A percentile compares a stretch with the other conserved stretches of the same genome.
Conservation (phyloP, 805 yeast species). For the Teunomyces atbi region DNA sequence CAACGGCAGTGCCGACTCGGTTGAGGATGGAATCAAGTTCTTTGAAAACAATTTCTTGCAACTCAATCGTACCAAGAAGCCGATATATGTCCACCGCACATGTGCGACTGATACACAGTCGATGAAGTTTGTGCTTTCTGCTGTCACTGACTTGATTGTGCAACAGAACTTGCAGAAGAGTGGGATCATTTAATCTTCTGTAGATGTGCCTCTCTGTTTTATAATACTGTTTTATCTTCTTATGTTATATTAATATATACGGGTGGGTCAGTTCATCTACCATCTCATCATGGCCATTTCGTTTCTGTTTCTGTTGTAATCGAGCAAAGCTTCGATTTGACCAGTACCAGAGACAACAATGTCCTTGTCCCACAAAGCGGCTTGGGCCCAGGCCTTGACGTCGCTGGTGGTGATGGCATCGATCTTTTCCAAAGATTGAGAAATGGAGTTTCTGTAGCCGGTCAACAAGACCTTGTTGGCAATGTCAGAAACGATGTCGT, state of each 20-base stretch:
- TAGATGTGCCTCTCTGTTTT: not conserved
- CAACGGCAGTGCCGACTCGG: conserved; percentile 58
- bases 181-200: conserved; percentile 54
- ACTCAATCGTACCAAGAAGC: conserved; percentile 63
- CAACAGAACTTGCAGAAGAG: conserved; percentile 77
- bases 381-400: conserved; percentile 71
- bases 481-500: conserved; percentile 52
- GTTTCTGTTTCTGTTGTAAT: conserved; percentile 82
- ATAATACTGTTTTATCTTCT: not conserved
- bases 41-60: conserved; percentile 67
- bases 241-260: conserved; percentile 6
- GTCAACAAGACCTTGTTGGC: conserved; percentile 58
- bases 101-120: conserved; percentile 92
- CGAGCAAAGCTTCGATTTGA: conserved; percentile 80
- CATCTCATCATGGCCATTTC: conserved; percentile 87
- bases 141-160: conserved; percentile 88
- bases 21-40: conserved; percentile 64
- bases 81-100: conserved; percentile 88
- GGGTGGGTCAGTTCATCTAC: conserved; percentile 20
- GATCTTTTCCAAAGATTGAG: conserved; percentile 58
- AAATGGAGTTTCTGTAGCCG: conserved; percentile 61
- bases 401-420: conserved; percentile 61
- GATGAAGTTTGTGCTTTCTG: conserved; percentile 87
- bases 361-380: conserved; percentile 78
- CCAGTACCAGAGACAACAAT: conserved; percentile 82